Conservation (phyloP, 768 basidiomycete genomes). For the Lentinula boryana region DNA sequence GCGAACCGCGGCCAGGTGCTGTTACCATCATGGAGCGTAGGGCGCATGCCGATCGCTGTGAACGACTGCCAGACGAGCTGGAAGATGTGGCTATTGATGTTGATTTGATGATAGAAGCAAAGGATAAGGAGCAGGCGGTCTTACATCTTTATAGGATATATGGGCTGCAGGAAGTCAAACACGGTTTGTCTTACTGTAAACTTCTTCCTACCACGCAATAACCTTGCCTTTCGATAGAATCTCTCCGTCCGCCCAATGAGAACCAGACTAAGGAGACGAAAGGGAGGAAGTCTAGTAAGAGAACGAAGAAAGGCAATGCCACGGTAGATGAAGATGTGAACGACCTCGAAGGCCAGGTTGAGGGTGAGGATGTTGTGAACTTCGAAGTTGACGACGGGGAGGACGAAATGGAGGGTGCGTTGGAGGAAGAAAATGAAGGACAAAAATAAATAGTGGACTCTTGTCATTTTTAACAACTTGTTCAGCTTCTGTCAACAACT, state of each 20-base stretch:
- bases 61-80: conserved; percentile 54
- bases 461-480: no score
- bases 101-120: conserved; percentile 92
- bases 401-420: background rate
- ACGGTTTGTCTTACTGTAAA: conserved; percentile 30
- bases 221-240: conserved; percentile 21
- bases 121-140: conserved; percentile 93
- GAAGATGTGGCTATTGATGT: conserved; percentile 51
- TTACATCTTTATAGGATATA: conserved; percentile 81
- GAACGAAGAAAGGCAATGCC: conserved; percentile 10
- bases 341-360: background rate
- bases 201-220: background rate
- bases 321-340: background rate
- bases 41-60: conserved; percentile 83
- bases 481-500: no score
- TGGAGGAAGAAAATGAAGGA: background rate
- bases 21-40: conserved; percentile 78
- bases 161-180: conserved; percentile 54
- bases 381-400: background rate
- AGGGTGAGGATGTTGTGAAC: background rate
- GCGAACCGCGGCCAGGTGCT: conserved; percentile 84
- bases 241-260: conserved; percentile 35
- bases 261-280: conserved; percentile 38
- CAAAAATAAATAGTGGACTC: no score
- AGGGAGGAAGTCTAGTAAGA: conserved; percentile 37